Conservation (phyloP, 164 flowering plant species). For the Vitis amurensis region DNA sequence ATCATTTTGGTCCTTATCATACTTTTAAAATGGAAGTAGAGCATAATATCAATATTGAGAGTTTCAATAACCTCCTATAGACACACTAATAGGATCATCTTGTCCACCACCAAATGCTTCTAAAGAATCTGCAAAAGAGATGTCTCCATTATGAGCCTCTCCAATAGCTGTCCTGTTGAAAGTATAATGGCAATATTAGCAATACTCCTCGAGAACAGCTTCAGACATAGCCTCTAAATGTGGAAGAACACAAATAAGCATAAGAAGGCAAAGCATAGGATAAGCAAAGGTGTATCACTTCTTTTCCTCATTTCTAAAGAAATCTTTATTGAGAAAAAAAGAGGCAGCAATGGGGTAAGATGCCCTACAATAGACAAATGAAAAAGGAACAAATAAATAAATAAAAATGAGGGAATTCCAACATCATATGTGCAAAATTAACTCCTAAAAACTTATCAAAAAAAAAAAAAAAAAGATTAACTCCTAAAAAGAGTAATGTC, state of each 20-base stretch:
- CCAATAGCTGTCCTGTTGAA: slow-evolving; percentile 64
- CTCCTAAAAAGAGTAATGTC: too few species aligned
- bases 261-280: not conserved
- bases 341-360: not conserved
- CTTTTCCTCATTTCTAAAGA: not conserved
- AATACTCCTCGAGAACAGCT: not conserved
- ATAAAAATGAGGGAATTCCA: too few species aligned
- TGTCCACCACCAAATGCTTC: slow-evolving; percentile 86
- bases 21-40: not conserved
- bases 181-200: not conserved
- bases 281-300: not conserved
- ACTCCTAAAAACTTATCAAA: too few species aligned
- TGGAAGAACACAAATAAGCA: not conserved
- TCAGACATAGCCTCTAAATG: not conserved
- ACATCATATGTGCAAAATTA: too few species aligned
- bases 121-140: slow-evolving; percentile 70
- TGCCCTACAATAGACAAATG: not conserved
- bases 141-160: slow-evolving; percentile 72
- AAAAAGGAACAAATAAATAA: too few species aligned
- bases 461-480: too few species aligned
- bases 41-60: not conserved
- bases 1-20: not conserved
- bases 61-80: slow-evolving; percentile 77
- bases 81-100: slow-evolving; percentile 87
- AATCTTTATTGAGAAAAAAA: not conserved